phyloP scores from a whole-genome alignment of 805 yeast genomes.

The Cyberlindnera xishuangbannaensis region DNA sequence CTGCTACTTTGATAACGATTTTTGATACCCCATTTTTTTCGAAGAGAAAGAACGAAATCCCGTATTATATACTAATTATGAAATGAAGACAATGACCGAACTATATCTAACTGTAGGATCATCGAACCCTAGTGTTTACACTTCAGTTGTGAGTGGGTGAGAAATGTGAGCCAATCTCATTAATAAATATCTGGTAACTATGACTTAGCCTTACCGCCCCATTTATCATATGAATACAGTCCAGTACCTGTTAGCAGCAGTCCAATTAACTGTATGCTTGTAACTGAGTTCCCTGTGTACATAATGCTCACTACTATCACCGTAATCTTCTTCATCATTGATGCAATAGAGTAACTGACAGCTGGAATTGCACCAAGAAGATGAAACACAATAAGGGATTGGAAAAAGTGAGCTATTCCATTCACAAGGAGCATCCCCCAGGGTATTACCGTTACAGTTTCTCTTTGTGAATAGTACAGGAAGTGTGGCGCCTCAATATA shows the following conservation, averaged over 20 bases:
- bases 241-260: slow-evolving; percentile 48
- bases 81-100: slow-evolving; percentile 10
- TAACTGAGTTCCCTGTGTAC: slow-evolving; percentile 46
- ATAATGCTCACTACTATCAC: slow-evolving; percentile 74
- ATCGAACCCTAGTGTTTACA: too few species aligned
- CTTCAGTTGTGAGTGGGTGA: too few species aligned
- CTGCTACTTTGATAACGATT: neutral
- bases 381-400: slow-evolving; percentile 77
- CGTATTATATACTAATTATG: neutral
- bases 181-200: too few species aligned
- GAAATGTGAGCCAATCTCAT: too few species aligned
- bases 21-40: too few species aligned
- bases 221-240: slow-evolving; percentile 55
- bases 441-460: slow-evolving; percentile 24
- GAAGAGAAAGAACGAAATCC: neutral
- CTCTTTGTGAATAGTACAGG: slow-evolving; percentile 6
- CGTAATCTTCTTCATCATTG: slow-evolving; percentile 83
- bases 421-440: slow-evolving; percentile 52
- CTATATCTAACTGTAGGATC: too few species aligned
- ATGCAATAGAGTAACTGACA: slow-evolving; percentile 79
- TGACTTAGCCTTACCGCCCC: too few species aligned
- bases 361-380: slow-evolving; percentile 78
- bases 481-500: slow-evolving; percentile 49
- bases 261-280: slow-evolving; percentile 42
- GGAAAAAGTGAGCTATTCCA: slow-evolving; percentile 74